phyloP scores from a whole-genome alignment of 345 rosid species.

The Zanthoxylum bungeanum region DNA sequence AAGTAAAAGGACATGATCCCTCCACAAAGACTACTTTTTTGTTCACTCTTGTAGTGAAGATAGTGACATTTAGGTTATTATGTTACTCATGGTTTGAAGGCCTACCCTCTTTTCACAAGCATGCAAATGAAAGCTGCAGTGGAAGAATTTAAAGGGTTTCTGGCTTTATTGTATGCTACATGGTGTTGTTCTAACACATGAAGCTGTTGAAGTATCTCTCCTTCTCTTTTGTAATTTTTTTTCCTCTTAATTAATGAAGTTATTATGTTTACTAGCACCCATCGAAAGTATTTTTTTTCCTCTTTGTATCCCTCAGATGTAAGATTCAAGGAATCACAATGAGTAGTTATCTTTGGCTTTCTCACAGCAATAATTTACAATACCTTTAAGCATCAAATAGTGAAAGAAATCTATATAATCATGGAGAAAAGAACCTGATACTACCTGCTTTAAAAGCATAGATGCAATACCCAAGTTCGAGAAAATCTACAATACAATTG shows the following conservation, averaged over 20 bases:
- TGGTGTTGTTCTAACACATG: conserved; percentile 12
- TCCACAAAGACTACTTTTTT: too few species aligned
- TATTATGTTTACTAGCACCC: conserved; percentile 4
- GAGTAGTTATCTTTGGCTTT: too few species aligned
- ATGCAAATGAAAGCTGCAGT: conserved; percentile 16
- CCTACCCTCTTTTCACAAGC: conserved; percentile 5
- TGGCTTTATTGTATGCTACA: conserved; percentile 19
- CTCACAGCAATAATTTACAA: conserved; percentile 38
- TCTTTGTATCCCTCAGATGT: too few species aligned
- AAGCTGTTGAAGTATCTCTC: conserved; percentile 7
- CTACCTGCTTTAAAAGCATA: conserved; percentile 24
- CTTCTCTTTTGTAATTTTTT: not conserved
- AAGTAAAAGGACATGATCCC: too few species aligned
- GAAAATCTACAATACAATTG: too few species aligned
- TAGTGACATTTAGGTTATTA: too few species aligned
- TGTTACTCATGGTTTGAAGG: too few species aligned
- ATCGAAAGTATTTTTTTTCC: too few species aligned
- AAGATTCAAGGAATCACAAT: conserved; percentile 33
- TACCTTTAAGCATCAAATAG: conserved; percentile 43
- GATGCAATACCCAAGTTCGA: conserved; percentile 31
- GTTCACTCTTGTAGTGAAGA: too few species aligned
- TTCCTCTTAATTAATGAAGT: not conserved
- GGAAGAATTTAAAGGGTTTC: conserved; percentile 6
- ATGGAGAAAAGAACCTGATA: conserved; percentile 51
- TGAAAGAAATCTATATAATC: conserved; percentile 11